phyloP scores from a whole-genome alignment of 495 filamentous ascomycete genomes.

The Aspergillus carlsbadensis region DNA sequence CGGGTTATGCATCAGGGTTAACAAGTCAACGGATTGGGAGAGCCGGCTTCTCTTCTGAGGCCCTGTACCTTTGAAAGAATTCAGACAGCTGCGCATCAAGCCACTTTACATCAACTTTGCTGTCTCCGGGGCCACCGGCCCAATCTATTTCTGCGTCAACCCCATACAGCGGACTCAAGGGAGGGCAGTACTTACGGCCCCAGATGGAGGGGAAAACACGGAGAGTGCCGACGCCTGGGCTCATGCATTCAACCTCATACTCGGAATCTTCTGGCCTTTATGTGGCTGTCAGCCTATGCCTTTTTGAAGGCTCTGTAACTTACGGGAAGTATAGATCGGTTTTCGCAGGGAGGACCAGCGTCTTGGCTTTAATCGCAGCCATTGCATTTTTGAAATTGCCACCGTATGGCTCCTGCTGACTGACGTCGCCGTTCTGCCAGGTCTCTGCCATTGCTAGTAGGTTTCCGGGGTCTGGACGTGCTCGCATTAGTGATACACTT shows the following conservation, averaged over 20 bases:
- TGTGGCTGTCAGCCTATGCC: conserved; percentile 16
- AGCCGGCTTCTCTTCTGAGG: neutral
- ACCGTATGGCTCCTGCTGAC: conserved; percentile 61
- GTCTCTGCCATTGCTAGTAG: conserved; percentile 66
- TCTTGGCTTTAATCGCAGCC: conserved; percentile 66
- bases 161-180: neutral
- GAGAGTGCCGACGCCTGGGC: conserved; percentile 56
- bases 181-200: conserved; percentile 55
- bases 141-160: conserved; percentile 34
- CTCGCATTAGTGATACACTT: conserved; percentile 1
- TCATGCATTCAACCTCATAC: conserved; percentile 65
- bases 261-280: conserved; percentile 64
- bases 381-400: conserved; percentile 64
- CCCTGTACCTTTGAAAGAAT: conserved; percentile 38
- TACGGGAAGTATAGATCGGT: conserved; percentile 76
- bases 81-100: conserved; percentile 56
- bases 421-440: conserved; percentile 72
- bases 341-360: conserved; percentile 61
- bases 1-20: neutral
- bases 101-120: conserved; percentile 64
- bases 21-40: neutral
- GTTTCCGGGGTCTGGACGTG: conserved; percentile 59
- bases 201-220: conserved; percentile 62
- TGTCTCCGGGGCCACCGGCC: conserved; percentile 65
- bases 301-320: conserved; percentile 22